Base-by-base conservation (phyloP, 2,329 filamentous ascomycete genomes). In the Aspergillus japonicus region DNA sequence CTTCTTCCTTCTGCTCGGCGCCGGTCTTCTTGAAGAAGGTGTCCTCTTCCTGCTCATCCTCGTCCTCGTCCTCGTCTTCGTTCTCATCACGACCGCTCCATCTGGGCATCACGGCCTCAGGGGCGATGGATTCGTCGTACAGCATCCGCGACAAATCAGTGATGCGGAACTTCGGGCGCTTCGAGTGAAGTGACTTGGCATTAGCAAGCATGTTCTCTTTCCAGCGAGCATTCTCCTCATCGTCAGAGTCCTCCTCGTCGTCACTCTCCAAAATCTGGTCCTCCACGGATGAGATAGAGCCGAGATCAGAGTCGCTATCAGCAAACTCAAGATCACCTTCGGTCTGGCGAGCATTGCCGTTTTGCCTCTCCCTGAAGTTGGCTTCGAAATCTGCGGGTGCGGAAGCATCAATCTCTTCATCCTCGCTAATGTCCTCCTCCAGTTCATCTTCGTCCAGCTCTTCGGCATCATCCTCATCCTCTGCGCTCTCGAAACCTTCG, bases 231-330 rank as follows among this genome's bases (percentile, higher is more conserved):
- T 84, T 88, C 2, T 88, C 89, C 44, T 89, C 88, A 51, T 94
- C 91, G 55, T 91, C 89, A 19, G n/a, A 42, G 19, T 85, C 84
- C n/a, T 85, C 75, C 5, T 78, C 77, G 0, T 80, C 76, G 21
- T 80, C 80, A 57, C 81, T 81, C 50, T 84, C 82, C 2, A 82
- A 65, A 31, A 83, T 81, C 59, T 83, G 81, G 21, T 85, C 83
- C 7, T 86, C 84, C 8, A 79, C 82, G 1, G 81, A 83, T 8
- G 91, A 96, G 64, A 97, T 77, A 3, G 94, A 96, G 6, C 95
- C 95, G 4, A 99, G 83, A 73, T 99, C 96, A 0, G 95, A 99
- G 75, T 99, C 96, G 70, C 92, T 96, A 71, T 99, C 95, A 14
- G 95, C 95, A 79, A 97, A 99, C 1, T 88, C 91, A 59, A 98